Conservation (phyloP, 192 early-diverging fungal genomes). For the Glomus cerebriforme region DNA sequence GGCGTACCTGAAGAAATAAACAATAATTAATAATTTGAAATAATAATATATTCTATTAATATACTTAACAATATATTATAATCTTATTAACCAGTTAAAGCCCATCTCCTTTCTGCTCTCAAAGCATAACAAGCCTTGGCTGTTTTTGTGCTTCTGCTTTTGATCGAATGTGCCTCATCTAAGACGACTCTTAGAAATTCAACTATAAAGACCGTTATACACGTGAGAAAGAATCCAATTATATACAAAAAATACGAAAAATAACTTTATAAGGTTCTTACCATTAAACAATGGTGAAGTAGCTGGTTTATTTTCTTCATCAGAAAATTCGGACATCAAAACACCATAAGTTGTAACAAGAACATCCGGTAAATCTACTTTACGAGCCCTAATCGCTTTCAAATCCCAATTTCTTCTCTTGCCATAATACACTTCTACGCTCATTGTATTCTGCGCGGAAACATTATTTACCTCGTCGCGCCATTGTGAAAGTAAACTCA, state of each 20-base stretch:
- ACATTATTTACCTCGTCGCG: constrained; percentile 50
- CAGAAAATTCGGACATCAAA: constrained; percentile 44
- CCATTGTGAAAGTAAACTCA: constrained; percentile 58
- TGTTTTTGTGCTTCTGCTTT: constrained; percentile 73
- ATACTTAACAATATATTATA: neutral
- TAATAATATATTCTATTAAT: too few species aligned
- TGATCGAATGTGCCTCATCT: constrained; percentile 95
- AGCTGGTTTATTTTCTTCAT: neutral
- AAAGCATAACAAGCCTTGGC: constrained; percentile 74
- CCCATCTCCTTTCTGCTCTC: constrained; percentile 76
- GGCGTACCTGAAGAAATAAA: constrained; percentile 68
- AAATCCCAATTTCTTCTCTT: constrained; percentile 34
- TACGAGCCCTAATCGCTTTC: constrained; percentile 9
- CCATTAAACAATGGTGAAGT: neutral
- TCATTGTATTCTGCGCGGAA: constrained; percentile 37
- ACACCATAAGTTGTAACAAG: constrained; percentile 57
- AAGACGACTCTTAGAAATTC: constrained; percentile 88
- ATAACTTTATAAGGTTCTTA: neutral
- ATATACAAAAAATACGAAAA: neutral
- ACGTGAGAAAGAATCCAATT: neutral
- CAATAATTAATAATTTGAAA: too few species aligned
- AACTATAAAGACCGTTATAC: constrained; percentile 49
- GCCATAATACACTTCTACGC: constrained; percentile 54
- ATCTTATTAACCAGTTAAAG: constrained; percentile 55
- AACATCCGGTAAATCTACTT: constrained; percentile 40